phyloP scores from a whole-genome alignment of 2,329 filamentous ascomycete species.

The Colletotrichum tabaci region DNA sequence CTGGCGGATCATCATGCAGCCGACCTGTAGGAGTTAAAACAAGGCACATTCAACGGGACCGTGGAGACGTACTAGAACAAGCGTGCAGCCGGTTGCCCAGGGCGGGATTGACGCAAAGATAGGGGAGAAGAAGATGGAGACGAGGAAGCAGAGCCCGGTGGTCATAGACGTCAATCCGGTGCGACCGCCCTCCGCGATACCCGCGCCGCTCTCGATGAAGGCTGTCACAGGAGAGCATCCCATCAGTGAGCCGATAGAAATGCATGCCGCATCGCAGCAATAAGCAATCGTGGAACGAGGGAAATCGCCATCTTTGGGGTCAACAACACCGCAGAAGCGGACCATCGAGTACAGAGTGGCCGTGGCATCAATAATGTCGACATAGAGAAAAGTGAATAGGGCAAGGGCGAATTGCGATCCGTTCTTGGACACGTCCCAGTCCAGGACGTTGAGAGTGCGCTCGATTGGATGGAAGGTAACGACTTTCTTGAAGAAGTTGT shows the following conservation, averaged over 20 bases:
- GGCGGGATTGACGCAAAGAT: constrained; percentile 84
- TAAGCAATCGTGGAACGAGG: constrained; percentile 88
- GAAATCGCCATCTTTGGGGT: constrained; percentile 81
- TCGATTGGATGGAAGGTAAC: constrained; percentile 80
- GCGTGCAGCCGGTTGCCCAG: constrained; percentile 82
- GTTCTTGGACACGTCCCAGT: constrained; percentile 73
- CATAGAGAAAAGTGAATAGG: constrained; percentile 84
- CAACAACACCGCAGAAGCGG: constrained; percentile 77
- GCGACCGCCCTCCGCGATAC: constrained; percentile 81
- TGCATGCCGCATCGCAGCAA: constrained; percentile 78
- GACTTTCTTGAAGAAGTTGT: constrained; percentile 81
- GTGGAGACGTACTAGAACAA: constrained; percentile 70
- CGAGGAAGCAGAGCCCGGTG: constrained; percentile 78
- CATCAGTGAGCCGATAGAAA: constrained; percentile 79
- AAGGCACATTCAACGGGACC: neutral
- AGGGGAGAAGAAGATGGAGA: constrained; percentile 82
- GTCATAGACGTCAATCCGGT: constrained; percentile 81
- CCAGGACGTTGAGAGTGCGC: constrained; percentile 73
- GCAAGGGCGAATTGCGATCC: constrained; percentile 77
- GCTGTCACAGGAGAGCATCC: constrained; percentile 81
- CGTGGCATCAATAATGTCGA: constrained; percentile 84
- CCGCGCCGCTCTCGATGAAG: constrained; percentile 83
- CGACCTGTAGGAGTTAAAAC: constrained; percentile 63
- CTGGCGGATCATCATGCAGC: constrained; percentile 84
- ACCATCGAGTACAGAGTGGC: constrained; percentile 88